A percentile compares a stretch with the other conserved stretches of the same genome.
phyloP scores from a whole-genome alignment of 345 rosid genomes.

The Psidium guajava region DNA sequence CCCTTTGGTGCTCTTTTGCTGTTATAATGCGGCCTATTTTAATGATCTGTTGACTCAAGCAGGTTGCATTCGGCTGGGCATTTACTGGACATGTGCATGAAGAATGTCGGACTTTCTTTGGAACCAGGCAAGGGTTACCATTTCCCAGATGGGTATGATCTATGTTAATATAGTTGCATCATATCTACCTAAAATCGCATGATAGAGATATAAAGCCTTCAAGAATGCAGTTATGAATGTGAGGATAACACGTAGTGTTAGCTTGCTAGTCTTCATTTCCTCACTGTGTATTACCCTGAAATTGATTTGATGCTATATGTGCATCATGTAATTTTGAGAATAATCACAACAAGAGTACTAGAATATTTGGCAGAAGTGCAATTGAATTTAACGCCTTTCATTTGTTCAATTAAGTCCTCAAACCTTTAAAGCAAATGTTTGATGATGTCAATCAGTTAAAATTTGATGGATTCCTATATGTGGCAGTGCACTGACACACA shows the following conservation, averaged over 20 bases:
- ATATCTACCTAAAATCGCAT: background rate
- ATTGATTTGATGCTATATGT: background rate
- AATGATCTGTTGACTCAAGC: background rate
- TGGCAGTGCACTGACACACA: background rate
- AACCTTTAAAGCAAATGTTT: background rate
- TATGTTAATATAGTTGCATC: background rate
- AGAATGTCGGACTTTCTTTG: slow-evolving; percentile 51
- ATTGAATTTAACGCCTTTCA: background rate
- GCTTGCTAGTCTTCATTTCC: background rate
- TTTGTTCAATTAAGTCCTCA: background rate
- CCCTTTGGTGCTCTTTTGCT: background rate
- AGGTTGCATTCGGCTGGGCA: slow-evolving; percentile 93
- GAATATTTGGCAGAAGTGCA: background rate
- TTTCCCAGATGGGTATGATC: slow-evolving; percentile 71
- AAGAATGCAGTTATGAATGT: background rate
- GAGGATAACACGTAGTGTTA: background rate
- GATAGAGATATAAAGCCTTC: background rate
- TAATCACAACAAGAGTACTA: background rate
- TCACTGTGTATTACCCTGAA: background rate
- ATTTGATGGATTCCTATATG: background rate
- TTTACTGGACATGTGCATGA: slow-evolving; percentile 57
- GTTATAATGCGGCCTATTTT: background rate
- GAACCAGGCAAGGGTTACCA: slow-evolving; percentile 81
- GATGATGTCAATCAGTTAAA: background rate
- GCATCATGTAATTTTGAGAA: background rate